Evolutionary conservation across 1,284 basidiomycete species (phyloP), one percentile per base, ranked within the genome.

Genomic region (Tilletiaria anomala): DNA sequence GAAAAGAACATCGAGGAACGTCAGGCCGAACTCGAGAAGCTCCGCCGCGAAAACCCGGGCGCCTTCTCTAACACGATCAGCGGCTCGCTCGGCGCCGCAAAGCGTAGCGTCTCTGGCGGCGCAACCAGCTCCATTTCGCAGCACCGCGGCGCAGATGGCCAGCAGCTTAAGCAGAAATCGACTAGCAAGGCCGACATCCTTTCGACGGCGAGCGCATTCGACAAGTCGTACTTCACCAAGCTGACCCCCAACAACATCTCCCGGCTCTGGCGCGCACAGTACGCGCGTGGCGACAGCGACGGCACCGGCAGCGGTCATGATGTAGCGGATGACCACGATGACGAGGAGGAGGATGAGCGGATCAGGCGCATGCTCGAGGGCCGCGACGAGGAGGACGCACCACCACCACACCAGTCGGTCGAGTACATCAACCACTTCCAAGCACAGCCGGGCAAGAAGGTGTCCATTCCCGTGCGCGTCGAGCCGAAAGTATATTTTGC

Each of bases 401-500:
- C 52, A 3, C 80, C 81, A 47, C 80, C 77, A 6, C 77, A 82
- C 47, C 77, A 79, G 54, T 70, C 70, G 54, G 68, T 68, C 41
- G 68, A 69, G 37, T 75, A 75, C 57, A 79, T 83, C 36, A 73
- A 82, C 46, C 75, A 79, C 46, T 87, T 86, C 78, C 72, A 68
- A 18, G 88, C 89, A 2, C 81, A 83, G 1, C 71, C 76, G 35
- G 91, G 91, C 15, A 96, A 94, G 72, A 76, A 78, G 51, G 88
- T 97, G 45, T 78, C 86, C 1, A 77, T 97, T 1, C 89, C 91
- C 24, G 80, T 97, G 23, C 78, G 91, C 39, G 77, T 97, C 43
- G 91, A 97, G 70, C 91, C 91, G 26, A 97, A 97, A 71, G 88
- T 93, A 5, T 93, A 93, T 65, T 97, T 96, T 67, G 91, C 91